Conservation (phyloP, 2,329 filamentous ascomycete species). For the Lasiodiplodia sp. region DNA sequence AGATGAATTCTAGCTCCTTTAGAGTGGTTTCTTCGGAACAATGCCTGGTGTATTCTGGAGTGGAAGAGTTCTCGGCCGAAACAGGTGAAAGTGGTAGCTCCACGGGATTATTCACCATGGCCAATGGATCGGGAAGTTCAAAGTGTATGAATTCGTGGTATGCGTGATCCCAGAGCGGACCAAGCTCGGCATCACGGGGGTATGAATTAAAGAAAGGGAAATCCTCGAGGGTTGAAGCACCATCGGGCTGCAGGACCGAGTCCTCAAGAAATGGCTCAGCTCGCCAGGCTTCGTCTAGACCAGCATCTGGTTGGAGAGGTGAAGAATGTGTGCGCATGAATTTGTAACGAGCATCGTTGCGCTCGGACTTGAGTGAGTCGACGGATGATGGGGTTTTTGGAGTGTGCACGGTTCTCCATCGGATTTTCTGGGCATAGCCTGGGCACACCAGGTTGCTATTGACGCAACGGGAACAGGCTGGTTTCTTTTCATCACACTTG, state of each 20-base stretch:
- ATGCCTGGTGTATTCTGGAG: not conserved
- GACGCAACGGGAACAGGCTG: not conserved
- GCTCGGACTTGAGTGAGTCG: not conserved
- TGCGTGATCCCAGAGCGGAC: not conserved
- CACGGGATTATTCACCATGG: not conserved
- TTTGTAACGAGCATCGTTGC: not conserved
- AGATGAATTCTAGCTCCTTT: not conserved
- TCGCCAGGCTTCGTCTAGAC: not conserved
- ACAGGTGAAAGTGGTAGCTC: not conserved
- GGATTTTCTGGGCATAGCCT: not conserved
- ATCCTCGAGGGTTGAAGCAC: not conserved
- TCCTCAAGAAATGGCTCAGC: not conserved
- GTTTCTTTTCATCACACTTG: constrained; percentile 8
- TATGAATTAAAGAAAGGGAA: not conserved
- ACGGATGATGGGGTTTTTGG: not conserved
- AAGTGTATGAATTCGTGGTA: not conserved
- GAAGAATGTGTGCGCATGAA: not conserved
- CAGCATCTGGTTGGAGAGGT: not conserved
- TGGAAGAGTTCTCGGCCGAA: not conserved
- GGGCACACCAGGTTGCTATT: not conserved
- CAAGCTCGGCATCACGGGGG: not conserved
- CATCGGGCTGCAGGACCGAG: not conserved
- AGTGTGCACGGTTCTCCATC: not conserved
- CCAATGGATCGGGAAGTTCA: not conserved
- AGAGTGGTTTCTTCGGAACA: not conserved